Evolutionary conservation across 495 filamentous ascomycete species (phyloP).

Genomic region (Penicillium steckii): DNA sequence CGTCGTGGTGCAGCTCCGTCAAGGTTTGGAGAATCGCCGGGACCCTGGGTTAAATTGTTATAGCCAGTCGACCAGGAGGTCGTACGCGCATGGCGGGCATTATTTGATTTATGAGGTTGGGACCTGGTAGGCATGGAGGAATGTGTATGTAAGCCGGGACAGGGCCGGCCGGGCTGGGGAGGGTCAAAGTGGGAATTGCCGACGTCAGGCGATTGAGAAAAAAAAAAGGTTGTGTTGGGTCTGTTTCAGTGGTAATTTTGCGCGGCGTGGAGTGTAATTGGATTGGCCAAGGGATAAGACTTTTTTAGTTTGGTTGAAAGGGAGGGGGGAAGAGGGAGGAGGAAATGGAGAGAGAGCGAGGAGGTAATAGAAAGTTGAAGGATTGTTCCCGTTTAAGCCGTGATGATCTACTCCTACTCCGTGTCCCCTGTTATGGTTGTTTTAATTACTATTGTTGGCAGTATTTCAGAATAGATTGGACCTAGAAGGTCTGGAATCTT

Average conservation of each 20-base stretch:
- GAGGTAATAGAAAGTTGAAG: too few species aligned
- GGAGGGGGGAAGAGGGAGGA: too few species aligned
- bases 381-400: too few species aligned
- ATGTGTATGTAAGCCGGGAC: constrained; percentile 16
- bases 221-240: not conserved
- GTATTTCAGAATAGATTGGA: too few species aligned
- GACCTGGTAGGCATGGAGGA: constrained; percentile 27
- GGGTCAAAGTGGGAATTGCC: constrained; percentile 7
- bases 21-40: constrained; percentile 30
- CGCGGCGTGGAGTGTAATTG: not conserved
- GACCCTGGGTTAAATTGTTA: constrained; percentile 21
- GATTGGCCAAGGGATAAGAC: constrained; percentile 8
- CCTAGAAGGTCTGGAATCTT: not conserved
- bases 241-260: constrained; percentile 27
- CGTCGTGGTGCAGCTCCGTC: constrained; percentile 33
- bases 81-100: constrained; percentile 42
- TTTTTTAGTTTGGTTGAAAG: constrained; percentile 4
- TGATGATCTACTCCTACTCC: too few species aligned
- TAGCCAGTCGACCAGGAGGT: constrained; percentile 43
- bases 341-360: too few species aligned
- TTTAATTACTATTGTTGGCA: too few species aligned
- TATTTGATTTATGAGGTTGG: constrained; percentile 25
- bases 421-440: too few species aligned
- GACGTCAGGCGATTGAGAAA: constrained; percentile 20
- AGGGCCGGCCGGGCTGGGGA: constrained; percentile 9